phyloP scores from a whole-genome alignment of 345 rosid genomes.

The Eucalyptus fibrosa region DNA sequence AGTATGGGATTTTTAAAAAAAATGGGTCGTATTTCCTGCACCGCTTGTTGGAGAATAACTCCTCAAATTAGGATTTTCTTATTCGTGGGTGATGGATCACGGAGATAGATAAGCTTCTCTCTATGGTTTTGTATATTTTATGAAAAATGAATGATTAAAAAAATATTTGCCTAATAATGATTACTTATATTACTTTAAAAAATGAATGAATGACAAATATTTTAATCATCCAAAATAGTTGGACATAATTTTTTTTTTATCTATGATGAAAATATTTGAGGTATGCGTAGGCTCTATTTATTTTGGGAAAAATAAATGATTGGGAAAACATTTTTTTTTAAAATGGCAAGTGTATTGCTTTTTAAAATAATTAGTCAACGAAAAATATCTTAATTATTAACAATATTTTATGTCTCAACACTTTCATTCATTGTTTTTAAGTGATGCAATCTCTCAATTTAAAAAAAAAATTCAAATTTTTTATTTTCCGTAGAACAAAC shows the following conservation, averaged over 20 bases:
- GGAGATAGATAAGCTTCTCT: not conserved
- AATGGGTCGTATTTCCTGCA: not conserved
- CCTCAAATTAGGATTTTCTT: not conserved
- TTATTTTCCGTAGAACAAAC: too few relatives aligned
- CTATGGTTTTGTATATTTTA: not conserved
- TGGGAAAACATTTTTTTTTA: rapidly evolving
- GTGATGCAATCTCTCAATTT: rapidly evolving
- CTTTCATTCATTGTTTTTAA: too few relatives aligned
- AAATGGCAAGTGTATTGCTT: too few relatives aligned
- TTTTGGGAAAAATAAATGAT: too few relatives aligned
- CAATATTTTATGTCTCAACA: too few relatives aligned
- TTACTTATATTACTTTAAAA: not conserved
- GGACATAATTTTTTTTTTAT: not conserved
- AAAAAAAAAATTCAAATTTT: not conserved
- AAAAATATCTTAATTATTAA: too few relatives aligned
- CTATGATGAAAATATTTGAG: rapidly evolving
- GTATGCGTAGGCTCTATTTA: too few relatives aligned
- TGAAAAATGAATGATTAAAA: rapidly evolving
- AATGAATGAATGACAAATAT: not conserved
- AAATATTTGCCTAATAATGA: not conserved
- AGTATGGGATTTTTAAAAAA: not conserved
- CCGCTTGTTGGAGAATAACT: not conserved
- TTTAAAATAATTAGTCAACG: too few relatives aligned
- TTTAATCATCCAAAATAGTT: not conserved
- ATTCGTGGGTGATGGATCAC: not conserved